Evolutionary conservation across 1,139 yeast species (phyloP).

Genomic region (Yamadazyma conglobata): DNA sequence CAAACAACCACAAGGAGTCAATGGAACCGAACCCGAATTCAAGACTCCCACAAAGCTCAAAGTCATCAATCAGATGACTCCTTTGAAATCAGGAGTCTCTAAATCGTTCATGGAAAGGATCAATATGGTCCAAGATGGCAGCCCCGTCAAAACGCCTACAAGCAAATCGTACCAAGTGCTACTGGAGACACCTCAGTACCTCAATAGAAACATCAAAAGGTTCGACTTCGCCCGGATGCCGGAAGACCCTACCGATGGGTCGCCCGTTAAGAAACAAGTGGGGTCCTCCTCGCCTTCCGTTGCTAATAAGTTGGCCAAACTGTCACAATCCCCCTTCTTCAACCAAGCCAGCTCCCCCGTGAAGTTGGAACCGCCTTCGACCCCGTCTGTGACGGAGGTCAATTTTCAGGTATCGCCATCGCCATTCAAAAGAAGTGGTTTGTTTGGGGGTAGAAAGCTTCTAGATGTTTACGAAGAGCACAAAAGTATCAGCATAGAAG

Average conservation of each 20-base stretch:
- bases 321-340: too few relatives aligned
- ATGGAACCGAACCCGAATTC: conserved; percentile 16
- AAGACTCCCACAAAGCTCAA: conserved; percentile 33
- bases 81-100: conserved; percentile 7
- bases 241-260: not conserved
- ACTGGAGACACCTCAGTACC: conserved; percentile 39
- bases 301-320: too few relatives aligned
- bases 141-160: conserved; percentile 11
- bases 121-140: conserved; percentile 6
- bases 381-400: conserved; percentile 13
- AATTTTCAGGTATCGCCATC: conserved; percentile 44
- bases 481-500: conserved; percentile 20
- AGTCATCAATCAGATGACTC: conserved; percentile 10
- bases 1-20: conserved; percentile 6
- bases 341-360: conserved; percentile 5
- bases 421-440: conserved; percentile 39
- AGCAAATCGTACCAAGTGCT: conserved; percentile 14
- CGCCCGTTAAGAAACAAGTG: not conserved
- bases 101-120: conserved; percentile 13
- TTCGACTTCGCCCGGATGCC: conserved; percentile 15
- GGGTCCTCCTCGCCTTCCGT: not conserved
- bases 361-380: conserved; percentile 5
- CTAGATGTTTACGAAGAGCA: conserved; percentile 39
- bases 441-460: conserved; percentile 16
- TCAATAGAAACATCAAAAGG: conserved; percentile 22